Base-by-base conservation (phyloP, 1,284 basidiomycete genomes). In the Cutaneotrichosporon daszewskae region DNA sequence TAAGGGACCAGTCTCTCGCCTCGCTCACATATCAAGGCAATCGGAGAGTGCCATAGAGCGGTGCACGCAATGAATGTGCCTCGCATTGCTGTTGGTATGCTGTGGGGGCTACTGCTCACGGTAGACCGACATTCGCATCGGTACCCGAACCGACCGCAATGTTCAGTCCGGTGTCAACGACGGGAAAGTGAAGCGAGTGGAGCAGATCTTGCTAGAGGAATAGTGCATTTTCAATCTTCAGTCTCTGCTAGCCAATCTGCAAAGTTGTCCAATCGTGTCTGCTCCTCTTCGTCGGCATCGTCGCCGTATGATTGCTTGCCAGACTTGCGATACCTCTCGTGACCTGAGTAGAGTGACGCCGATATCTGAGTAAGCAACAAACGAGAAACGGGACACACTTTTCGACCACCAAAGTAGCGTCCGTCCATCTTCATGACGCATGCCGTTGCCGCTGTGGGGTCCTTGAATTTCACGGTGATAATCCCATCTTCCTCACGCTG, bases 401-500 rank as follows among this genome's bases (percentile, higher is more conserved):
- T 45, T 40, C 87, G 79, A 3, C 87, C 87, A 18, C 82, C 86
- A 65, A 98, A 98, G 72, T 82, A 97, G 18, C 95, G 79, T 2
- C 88, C 87, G 57, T 96, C 81, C 91, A 97, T 97, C 82, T 87
- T 96, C 83, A 87, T 49, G 11, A 97, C 76, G 60, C 94, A 98
- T 5, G 87, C 88, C 65, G 87, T 82, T 0, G 94, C 94, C 42
- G 87, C 83, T 3, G 88, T 60, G 5, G 85, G 77, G 53, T 94
- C 89, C 47, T 83, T 82, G 74, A 97, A 99, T 58, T 94, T 94
- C 52, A 98, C 83, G 0, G 91, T 94, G 79, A 99, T 96, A 45
- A 98, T 74, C 2, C 95, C 95, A 31, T 96, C 90, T 18, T 82
- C 75, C 67, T 99, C 95, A 73, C 84, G 80, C 90, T 96, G 70